These are phyloP conservation scores for Huiozyma naganishii DNA, from an alignment of 805 yeast species.

Conservation along the genomic window DNA sequence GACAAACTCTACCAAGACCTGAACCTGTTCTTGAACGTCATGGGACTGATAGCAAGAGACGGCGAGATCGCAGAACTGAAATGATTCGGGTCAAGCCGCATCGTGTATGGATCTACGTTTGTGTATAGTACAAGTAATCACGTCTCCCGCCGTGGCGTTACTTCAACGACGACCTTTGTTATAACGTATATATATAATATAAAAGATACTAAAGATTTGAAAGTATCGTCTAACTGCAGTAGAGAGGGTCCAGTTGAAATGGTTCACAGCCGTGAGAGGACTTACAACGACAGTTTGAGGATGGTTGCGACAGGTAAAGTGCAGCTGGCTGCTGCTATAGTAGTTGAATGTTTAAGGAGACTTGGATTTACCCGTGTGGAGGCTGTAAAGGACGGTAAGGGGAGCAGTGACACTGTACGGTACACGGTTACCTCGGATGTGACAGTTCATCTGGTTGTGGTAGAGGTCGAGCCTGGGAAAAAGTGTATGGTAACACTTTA, in stretches of 20 bases:
- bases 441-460: no score
- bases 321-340: neutral
- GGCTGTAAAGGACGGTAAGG: no score
- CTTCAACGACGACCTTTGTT: neutral
- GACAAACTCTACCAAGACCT: slow-evolving; percentile 62
- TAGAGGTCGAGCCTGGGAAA: neutral
- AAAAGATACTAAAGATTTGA: no score
- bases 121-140: slow-evolving; percentile 7
- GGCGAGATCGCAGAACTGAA: slow-evolving; percentile 75
- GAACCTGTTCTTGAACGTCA: slow-evolving; percentile 86
- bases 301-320: neutral
- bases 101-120: neutral
- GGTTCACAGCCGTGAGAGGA: no score
- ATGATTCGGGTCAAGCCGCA: slow-evolving; percentile 7
- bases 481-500: slow-evolving; percentile 1
- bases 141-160: neutral
- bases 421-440: no score
- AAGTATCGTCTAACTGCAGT: no score
- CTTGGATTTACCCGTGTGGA: no score
- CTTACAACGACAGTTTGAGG: no score
- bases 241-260: no score
- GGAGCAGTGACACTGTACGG: no score
- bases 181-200: no score
- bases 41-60: slow-evolving; percentile 90
- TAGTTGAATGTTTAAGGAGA: neutral